phyloP scores from a whole-genome alignment of 805 yeast genomes.

The Candida khao-thaluensis region DNA sequence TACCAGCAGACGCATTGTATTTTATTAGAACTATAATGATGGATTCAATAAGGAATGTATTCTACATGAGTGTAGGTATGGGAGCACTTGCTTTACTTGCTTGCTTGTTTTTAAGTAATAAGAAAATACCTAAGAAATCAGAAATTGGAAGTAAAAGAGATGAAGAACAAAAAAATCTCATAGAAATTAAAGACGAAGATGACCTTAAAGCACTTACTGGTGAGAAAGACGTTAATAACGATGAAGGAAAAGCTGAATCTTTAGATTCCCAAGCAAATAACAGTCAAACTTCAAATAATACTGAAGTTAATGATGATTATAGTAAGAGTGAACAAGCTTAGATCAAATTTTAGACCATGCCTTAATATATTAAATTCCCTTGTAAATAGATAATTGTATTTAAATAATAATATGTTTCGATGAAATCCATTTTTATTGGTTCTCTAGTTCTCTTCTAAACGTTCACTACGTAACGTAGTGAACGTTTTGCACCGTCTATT shows the following conservation, averaged over 20 bases:
- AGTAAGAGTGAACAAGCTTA: neutral
- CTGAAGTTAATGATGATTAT: constrained; percentile 1
- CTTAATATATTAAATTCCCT: too few species aligned
- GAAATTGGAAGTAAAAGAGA: constrained; percentile 4
- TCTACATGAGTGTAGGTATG: constrained; percentile 41
- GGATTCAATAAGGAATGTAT: constrained; percentile 39
- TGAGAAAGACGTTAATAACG: too few species aligned
- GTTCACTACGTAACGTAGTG: too few species aligned
- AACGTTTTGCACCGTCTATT: too few species aligned
- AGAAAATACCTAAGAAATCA: constrained; percentile 21
- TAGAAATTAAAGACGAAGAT: neutral
- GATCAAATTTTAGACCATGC: too few species aligned
- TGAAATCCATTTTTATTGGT: too few species aligned
- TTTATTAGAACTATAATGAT: constrained; percentile 30
- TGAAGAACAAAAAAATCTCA: neutral
- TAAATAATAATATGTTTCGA: too few species aligned
- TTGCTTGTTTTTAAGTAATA: constrained; percentile 36
- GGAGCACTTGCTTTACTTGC: constrained; percentile 29
- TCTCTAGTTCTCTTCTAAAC: too few species aligned
- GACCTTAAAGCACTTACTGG: too few species aligned
- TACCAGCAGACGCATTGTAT: constrained; percentile 22
- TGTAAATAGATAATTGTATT: too few species aligned
- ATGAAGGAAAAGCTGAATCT: too few species aligned
- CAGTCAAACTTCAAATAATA: neutral
- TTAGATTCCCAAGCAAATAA: too few species aligned